A percentile compares a stretch with the other conserved stretches of the same genome.
phyloP scores from a whole-genome alignment of 2,329 filamentous ascomycete genomes.

The Pseudogymnoascus sp. region DNA sequence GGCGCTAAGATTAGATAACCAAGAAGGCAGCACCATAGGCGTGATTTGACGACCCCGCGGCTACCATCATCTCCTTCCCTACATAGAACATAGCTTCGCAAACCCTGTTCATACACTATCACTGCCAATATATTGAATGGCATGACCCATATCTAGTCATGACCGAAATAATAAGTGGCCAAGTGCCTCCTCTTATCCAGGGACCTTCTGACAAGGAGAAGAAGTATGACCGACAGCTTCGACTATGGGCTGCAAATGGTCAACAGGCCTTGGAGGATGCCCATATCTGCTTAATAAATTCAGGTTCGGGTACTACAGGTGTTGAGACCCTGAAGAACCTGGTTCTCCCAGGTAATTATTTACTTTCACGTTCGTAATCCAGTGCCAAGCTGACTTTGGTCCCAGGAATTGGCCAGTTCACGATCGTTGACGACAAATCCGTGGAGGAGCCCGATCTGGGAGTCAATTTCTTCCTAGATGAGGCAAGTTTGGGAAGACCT shows the following conservation, averaged over 20 bases:
- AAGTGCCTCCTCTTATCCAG: conserved; percentile 38
- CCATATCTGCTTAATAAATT: conserved; percentile 85
- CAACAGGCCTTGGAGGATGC: conserved; percentile 86
- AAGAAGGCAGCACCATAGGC: not conserved
- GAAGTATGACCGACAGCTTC: conserved; percentile 91
- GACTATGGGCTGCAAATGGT: conserved; percentile 88
- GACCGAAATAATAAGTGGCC: conserved; percentile 24
- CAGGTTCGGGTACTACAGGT: conserved; percentile 76
- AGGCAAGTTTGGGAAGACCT: conserved; percentile 65
- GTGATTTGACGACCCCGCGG: not conserved
- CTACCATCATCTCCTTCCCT: not conserved
- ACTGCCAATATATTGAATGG: not conserved
- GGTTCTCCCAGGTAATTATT: conserved; percentile 65
- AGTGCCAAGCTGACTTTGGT: not conserved
- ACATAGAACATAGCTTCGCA: not conserved
- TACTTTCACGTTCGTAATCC: not conserved
- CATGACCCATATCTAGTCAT: conserved; percentile 23
- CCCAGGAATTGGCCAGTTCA: conserved; percentile 77
- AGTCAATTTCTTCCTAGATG: conserved; percentile 93
- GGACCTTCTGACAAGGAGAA: conserved; percentile 55
- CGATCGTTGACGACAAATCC: conserved; percentile 71
- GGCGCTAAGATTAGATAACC: conserved; percentile 9
- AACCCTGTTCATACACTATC: not conserved
- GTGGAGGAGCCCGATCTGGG: conserved; percentile 82
- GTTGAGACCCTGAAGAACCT: conserved; percentile 93